Evolutionary conservation across 169 alveolate species (phyloP).

Genomic region (Plasmodium cynomolgi): DNA sequence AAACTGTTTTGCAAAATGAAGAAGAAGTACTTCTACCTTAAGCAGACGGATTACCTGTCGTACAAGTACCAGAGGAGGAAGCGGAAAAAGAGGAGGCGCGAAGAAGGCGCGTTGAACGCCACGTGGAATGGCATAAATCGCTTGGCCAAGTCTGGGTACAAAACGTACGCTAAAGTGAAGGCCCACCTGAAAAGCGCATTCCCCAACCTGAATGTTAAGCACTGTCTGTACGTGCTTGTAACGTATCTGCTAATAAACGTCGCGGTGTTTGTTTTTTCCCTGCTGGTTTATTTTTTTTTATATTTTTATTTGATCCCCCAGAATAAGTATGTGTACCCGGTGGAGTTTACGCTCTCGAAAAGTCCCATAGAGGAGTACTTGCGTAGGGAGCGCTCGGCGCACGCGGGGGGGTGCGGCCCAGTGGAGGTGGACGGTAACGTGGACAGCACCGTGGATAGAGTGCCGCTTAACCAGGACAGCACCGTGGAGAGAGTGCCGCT

Average conservation of each 20-base stretch:
- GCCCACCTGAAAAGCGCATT: not conserved
- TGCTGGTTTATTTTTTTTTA: constrained; percentile 30
- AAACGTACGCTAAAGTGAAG: not conserved
- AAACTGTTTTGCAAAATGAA: constrained; percentile 46
- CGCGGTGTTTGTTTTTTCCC: constrained; percentile 10
- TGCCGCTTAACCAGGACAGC: no score
- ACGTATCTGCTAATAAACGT: constrained; percentile 26
- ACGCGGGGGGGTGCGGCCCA: not conserved
- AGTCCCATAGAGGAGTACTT: constrained; percentile 56
- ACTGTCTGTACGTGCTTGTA: constrained; percentile 5
- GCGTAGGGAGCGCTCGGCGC: not conserved
- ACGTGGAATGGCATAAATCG: not conserved
- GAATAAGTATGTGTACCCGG: constrained; percentile 32
- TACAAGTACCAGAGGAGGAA: not conserved
- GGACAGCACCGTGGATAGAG: not conserved
- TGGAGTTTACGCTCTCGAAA: constrained; percentile 16
- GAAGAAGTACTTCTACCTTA: constrained; percentile 8
- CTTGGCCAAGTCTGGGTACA: not conserved
- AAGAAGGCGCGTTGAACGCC: not conserved
- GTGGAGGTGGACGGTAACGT: not conserved
- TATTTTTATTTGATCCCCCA: constrained; percentile 55
- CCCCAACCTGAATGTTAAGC: constrained; percentile 31
- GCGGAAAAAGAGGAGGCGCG: not conserved
- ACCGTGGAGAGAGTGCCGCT: not conserved
- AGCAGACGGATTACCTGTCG: not conserved